Base-by-base conservation (phyloP, 2,329 filamentous ascomycete genomes). In the Nakataea oryzae region DNA sequence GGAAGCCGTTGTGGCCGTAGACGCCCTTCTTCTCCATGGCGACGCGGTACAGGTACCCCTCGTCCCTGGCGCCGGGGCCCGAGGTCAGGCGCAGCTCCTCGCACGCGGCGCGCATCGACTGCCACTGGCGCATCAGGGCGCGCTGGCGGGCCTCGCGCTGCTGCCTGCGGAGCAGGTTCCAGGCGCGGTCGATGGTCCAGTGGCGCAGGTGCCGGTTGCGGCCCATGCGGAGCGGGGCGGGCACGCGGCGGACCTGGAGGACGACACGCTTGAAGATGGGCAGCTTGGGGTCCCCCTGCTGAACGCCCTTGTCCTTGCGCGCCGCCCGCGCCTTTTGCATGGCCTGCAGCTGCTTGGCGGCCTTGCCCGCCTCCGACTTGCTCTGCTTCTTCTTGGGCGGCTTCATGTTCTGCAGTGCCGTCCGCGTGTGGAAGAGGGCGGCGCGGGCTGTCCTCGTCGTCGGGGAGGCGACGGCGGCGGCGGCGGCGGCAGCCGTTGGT, bases 101-200 rank as follows among this genome's bases (percentile, higher is more conserved):
- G 76, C 91, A 96, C 28, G 95, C 93, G 57, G 81, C 79, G 64
- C 83, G 82, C 89, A 99, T 97, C 71, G 85, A 85, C 71, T 90
- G 87, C 77, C 93, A 92, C 79, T 86, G 82, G 64, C 90, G 81
- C 77, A 91, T 85, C 58, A 97, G 82, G 73, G 93, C 90, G 62
- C 81, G 0, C 72, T 90, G 82, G 60, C 86, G 81, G 47, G 79
- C 76, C 66, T 83, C 79, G 59, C 86, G 86, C 69, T 86, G 82
- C 72, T 89, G 84, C 68, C 87, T 83, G 69, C 87, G 86, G 76
- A 88, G 89, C 32, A 97, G 81, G 70, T 90, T 82, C 91, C 93
- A 97, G 27, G 93, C 93, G 69, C 95, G 92, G 80, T 97, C 93
- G 75, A 99, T 97, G 60, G 95, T 97, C 95, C 95, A 99, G 81